A percentile compares a stretch with the other conserved stretches of the same genome.
Evolutionary conservation across 192 early-diverging fungal genomes (phyloP).

Genomic region (Funneliformis geosporum): DNA sequence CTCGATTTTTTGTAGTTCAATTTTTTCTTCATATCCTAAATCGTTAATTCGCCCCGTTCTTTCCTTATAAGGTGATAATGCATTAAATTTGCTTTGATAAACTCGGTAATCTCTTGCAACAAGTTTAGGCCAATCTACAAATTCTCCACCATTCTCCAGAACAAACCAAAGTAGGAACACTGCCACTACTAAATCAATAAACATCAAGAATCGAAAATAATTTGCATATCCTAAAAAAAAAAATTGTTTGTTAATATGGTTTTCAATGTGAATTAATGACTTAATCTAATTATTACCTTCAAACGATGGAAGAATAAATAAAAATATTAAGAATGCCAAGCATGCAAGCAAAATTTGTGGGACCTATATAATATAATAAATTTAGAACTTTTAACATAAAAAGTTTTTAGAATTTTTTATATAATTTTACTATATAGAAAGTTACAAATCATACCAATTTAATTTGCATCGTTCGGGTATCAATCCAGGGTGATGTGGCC

Average conservation of each 20-base stretch:
- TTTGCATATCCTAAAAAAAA: neutral
- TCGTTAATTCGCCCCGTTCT: constrained; percentile 1
- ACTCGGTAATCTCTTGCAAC: constrained; percentile 34
- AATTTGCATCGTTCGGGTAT: constrained; percentile 57
- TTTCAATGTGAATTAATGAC: neutral
- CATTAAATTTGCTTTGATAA: neutral
- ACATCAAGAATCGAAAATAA: constrained; percentile 45
- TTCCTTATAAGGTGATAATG: neutral
- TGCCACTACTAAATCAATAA: constrained; percentile 52
- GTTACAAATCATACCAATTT: constrained; percentile 45
- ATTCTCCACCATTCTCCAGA: constrained; percentile 48
- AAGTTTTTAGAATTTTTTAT: neutral
- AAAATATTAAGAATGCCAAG: neutral
- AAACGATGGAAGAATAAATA: neutral
- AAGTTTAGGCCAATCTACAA: constrained; percentile 56
- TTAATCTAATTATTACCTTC: neutral
- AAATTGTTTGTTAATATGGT: constrained; percentile 8
- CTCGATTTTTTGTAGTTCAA: constrained; percentile 6
- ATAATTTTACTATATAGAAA: neutral
- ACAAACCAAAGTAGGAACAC: constrained; percentile 46
- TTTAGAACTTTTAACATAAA: constrained; percentile 30
- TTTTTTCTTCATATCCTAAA: constrained; percentile 27
- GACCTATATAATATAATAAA: constrained; percentile 45
- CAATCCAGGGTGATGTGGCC: constrained; percentile 52
- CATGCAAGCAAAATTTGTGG: constrained; percentile 37